phyloP scores from a whole-genome alignment of 1,139 yeast species.

The Protomyces inundatus region DNA sequence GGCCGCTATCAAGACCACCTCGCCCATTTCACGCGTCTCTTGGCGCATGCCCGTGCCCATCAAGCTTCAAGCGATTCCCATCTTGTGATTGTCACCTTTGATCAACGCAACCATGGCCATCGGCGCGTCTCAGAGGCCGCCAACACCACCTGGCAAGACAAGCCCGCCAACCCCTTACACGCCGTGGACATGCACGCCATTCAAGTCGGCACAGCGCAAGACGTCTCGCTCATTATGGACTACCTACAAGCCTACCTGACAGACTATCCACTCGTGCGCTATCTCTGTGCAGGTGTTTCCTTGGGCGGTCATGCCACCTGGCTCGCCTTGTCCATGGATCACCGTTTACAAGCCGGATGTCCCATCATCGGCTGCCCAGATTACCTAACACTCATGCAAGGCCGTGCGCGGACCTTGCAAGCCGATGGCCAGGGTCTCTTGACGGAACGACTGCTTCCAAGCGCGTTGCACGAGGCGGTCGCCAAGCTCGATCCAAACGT shows the following conservation, averaged over 20 bases:
- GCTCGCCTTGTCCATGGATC: constrained; percentile 32
- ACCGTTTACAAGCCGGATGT: constrained; percentile 28
- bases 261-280: constrained; percentile 31
- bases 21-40: constrained; percentile 1
- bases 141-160: constrained; percentile 22
- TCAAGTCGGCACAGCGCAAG: constrained; percentile 47
- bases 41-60: background rate
- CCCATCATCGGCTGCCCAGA: constrained; percentile 33
- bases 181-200: constrained; percentile 51
- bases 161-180: constrained; percentile 44
- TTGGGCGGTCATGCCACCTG: constrained; percentile 59
- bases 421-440: constrained; percentile 3
- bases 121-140: background rate
- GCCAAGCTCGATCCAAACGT: constrained; percentile 27
- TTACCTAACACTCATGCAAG: constrained; percentile 28
- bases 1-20: constrained; percentile 22
- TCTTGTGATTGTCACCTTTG: constrained; percentile 51
- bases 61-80: constrained; percentile 12
- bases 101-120: constrained; percentile 40
- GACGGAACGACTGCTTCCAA: constrained; percentile 27
- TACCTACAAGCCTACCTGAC: constrained; percentile 47
- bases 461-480: constrained; percentile 22
- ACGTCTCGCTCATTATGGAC: constrained; percentile 48
- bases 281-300: constrained; percentile 52
- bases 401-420: constrained; percentile 23